Percentiles rank a stretch among this genome's conserved stretches.
These are phyloP conservation scores for Xylaria bambusicola DNA, from an alignment of 495 filamentous ascomycete species.

Conservation along the genomic window DNA sequence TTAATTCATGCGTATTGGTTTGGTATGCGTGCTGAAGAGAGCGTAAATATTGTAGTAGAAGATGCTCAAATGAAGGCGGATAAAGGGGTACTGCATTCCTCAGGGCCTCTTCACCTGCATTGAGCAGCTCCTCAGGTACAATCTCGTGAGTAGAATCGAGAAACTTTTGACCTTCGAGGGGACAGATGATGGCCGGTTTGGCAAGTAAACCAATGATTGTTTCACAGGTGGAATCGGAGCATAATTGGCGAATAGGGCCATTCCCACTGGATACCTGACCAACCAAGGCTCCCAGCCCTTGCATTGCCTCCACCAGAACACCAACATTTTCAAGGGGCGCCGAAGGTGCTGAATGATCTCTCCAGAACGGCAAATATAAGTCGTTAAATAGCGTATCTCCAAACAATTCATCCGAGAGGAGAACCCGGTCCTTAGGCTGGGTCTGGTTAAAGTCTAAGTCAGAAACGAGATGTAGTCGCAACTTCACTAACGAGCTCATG, in stretches of 20 bases:
- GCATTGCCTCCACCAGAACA: conserved; percentile 39
- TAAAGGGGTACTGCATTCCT: conserved; percentile 39
- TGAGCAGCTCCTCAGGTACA: conserved; percentile 39
- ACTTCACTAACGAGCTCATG: conserved; percentile 41
- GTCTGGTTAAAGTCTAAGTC: conserved; percentile 23
- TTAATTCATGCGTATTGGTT: conserved; percentile 22
- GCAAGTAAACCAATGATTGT: conserved; percentile 36
- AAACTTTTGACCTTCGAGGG: conserved; percentile 21
- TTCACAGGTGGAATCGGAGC: conserved; percentile 34
- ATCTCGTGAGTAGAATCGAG: conserved; percentile 16
- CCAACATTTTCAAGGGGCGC: conserved; percentile 30
- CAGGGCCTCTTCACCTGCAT: conserved; percentile 43
- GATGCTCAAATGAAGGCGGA: conserved; percentile 34
- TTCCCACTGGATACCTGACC: conserved; percentile 32
- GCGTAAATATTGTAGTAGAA: conserved; percentile 27
- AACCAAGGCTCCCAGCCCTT: conserved; percentile 42
- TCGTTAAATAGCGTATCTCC: conserved; percentile 38
- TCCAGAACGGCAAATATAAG: conserved; percentile 44
- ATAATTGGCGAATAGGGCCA: conserved; percentile 27
- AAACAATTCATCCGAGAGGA: conserved; percentile 28
- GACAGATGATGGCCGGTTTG: conserved; percentile 23
- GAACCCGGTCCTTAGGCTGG: neutral
- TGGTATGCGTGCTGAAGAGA: conserved; percentile 27
- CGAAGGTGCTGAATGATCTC: conserved; percentile 25
- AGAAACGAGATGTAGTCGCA: conserved; percentile 36